Conservation (phyloP, 1,284 basidiomycete species). For the Apiotrichum laibachii region DNA sequence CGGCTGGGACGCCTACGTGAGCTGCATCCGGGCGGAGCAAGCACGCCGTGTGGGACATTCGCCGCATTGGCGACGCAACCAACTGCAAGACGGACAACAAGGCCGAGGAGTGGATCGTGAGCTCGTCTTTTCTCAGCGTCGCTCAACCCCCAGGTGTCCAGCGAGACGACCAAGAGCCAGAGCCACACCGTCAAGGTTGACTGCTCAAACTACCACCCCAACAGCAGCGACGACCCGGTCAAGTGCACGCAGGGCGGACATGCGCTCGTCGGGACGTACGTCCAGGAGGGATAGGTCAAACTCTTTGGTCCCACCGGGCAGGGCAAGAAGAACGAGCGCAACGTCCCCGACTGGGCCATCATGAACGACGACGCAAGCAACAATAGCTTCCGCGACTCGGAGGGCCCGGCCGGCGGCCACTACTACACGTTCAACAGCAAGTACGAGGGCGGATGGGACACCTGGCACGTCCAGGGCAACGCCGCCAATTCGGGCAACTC, state of each 20-base stretch:
- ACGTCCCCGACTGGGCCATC: not conserved
- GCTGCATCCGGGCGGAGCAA: not conserved
- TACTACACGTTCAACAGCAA: not conserved
- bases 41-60: not conserved
- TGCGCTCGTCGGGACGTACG: not conserved
- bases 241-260: not conserved
- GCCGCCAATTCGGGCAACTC: too few relatives aligned
- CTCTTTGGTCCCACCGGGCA: not conserved
- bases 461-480: not conserved
- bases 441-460: not conserved
- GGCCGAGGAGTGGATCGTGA: not conserved
- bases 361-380: not conserved
- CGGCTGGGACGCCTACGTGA: not conserved
- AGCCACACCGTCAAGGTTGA: not conserved
- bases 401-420: too few relatives aligned
- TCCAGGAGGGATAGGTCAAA: not conserved
- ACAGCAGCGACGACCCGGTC: not conserved
- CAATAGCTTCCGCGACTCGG: not conserved
- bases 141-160: not conserved
- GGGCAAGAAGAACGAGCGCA: not conserved
- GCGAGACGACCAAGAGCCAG: not conserved
- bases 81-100: not conserved
- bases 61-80: not conserved
- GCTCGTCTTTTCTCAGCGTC: not conserved
- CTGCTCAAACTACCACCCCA: not conserved